Evolutionary conservation across 2,329 filamentous ascomycete species (phyloP), one percentile per base, ranked within the genome.

Genomic region (Botryotinia globosa): DNA sequence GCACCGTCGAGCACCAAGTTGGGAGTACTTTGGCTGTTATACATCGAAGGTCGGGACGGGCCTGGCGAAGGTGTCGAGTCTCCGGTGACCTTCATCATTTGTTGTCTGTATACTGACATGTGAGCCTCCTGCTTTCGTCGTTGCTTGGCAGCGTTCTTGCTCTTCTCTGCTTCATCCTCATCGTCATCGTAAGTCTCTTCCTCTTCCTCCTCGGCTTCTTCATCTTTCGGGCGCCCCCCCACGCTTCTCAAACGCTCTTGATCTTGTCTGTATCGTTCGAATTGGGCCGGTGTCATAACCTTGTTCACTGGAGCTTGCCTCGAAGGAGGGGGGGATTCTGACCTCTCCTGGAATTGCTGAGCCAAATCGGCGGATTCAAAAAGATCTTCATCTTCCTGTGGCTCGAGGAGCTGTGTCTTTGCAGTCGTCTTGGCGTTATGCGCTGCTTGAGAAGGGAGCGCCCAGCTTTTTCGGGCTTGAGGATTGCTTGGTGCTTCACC

Each of bases 21-120:
- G 1, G 91, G 89, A 6, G 88, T 88, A 80, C 90, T 92, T 78
- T 86, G 85, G 7, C 88, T 48, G 86, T 83, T 29, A 87, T 85
- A 67, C 84, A 83, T 72, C 22, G 88, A 86, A n/a, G 89, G 87
- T 39, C 85, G 81, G 18, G 83, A 79, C 22, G 85, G 81, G 20
- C 82, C 61, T 39, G 58, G 77, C 59, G 84, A 82, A 18, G 85
- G 73, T 81, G 86, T 81, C 34, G 89, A 83, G 77, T 95, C 93
- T 65, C 94, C 94, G 0, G 94, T 97, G 44, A 96, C 92, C 83
- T 97, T 97, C 92, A 95, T 97, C 94, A 97, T 97, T 82, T 96
- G 92, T 81, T 97, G 94, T 73, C 94, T 89, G 81, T 97, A 97
- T 2, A 97, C 91, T 1, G 93, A 88, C 85, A 97, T 91, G 80